Percentiles rank a stretch among this genome's conserved stretches.
Conservation (phyloP, 2,329 filamentous ascomycete genomes). For the Tolypocladium capitatum region DNA sequence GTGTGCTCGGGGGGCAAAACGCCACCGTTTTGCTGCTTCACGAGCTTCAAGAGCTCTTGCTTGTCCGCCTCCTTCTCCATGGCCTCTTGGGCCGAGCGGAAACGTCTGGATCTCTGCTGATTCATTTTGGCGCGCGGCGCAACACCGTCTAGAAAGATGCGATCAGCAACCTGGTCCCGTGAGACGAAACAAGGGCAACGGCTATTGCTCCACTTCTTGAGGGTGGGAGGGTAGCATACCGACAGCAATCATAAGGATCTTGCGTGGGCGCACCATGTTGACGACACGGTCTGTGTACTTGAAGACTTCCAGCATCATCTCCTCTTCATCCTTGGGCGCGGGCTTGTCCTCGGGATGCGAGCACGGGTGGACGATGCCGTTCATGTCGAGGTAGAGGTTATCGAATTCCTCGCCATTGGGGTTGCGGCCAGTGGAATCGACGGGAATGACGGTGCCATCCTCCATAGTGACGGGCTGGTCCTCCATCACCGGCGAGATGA, state of each 20-base stretch:
- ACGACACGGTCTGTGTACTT: conserved; percentile 97
- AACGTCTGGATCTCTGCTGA: conserved; percentile 90
- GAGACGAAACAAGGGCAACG: conserved; percentile 12
- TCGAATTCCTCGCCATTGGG: conserved; percentile 97
- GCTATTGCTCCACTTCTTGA: not conserved
- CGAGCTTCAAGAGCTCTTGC: conserved; percentile 70
- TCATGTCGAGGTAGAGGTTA: conserved; percentile 98
- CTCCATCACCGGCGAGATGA: conserved; percentile 83
- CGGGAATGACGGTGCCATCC: conserved; percentile 70
- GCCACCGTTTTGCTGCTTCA: conserved; percentile 65
- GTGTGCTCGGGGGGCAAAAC: conserved; percentile 46
- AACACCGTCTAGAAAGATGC: conserved; percentile 58
- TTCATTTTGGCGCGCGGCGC: conserved; percentile 99
- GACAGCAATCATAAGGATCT: conserved; percentile 94
- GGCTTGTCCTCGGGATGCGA: conserved; percentile 92
- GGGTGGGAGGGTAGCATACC: conserved; percentile 38
- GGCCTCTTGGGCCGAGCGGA: conserved; percentile 86
- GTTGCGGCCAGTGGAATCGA: conserved; percentile 74
- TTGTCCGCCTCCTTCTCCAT: conserved; percentile 90
- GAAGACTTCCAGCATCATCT: conserved; percentile 99
- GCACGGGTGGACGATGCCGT: conserved; percentile 97
- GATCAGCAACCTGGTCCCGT: not conserved
- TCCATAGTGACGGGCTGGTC: conserved; percentile 65
- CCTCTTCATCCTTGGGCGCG: conserved; percentile 83
- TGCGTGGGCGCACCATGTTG: conserved; percentile 94